These are phyloP conservation scores for Ministeria vibrans DNA, from an alignment of 78 protist genomes.

Conservation along the genomic window DNA sequence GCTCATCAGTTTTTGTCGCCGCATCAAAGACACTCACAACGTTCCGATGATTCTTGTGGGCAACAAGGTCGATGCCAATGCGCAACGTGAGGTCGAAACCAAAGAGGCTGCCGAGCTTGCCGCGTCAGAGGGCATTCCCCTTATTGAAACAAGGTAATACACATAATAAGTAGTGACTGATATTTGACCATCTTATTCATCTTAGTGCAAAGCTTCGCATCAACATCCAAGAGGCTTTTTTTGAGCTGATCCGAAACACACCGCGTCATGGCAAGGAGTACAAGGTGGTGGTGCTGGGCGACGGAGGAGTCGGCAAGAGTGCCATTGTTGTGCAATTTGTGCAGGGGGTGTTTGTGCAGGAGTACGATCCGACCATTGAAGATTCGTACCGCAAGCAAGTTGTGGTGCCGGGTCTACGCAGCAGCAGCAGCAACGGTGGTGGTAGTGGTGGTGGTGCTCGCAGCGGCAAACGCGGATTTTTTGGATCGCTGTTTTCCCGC, in stretches of 20 bases:
- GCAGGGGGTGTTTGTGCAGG: constrained; percentile 20
- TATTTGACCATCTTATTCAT: too few species aligned
- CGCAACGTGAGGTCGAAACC: constrained; percentile 17
- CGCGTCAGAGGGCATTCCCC: too few species aligned
- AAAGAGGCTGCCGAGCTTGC: constrained; percentile 18
- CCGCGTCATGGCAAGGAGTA: not conserved
- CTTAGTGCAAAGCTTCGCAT: constrained; percentile 27
- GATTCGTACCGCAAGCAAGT: constrained; percentile 70
- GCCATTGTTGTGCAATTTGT: constrained; percentile 22
- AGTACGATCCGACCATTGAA: constrained; percentile 73
- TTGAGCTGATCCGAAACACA: constrained; percentile 30
- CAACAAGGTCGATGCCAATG: constrained; percentile 46
- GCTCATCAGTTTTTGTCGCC: not conserved
- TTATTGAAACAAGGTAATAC: too few species aligned
- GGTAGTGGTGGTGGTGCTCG: not conserved
- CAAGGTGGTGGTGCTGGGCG: constrained; percentile 54
- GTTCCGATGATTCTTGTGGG: constrained; percentile 58
- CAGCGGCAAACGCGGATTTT: not conserved
- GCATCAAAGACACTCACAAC: constrained; percentile 9
- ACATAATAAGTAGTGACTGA: too few species aligned
- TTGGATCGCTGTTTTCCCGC: not conserved
- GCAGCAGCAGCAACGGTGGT: not conserved
- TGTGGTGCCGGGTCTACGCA: not conserved
- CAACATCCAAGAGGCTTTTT: constrained; percentile 39
- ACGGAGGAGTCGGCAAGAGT: constrained; percentile 66